A percentile compares a stretch with the other conserved stretches of the same genome.
phyloP scores from a whole-genome alignment of 345 rosid genomes.

The Lepidium aucheri region DNA sequence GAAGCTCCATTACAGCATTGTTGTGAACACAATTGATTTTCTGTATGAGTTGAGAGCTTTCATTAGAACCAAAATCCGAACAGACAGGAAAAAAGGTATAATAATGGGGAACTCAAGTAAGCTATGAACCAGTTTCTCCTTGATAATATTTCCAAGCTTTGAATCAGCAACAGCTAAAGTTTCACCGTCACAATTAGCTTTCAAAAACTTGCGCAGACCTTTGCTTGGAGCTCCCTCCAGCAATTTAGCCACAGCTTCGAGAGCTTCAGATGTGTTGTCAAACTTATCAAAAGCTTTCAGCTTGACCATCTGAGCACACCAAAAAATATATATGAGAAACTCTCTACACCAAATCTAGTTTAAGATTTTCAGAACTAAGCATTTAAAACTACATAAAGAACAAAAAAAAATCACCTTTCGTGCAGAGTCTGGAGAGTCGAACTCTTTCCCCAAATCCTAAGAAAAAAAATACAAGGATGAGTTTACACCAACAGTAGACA shows the following conservation, averaged over 20 bases:
- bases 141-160: slow-evolving; percentile 81
- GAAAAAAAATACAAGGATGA: background rate
- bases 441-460: slow-evolving; percentile 60
- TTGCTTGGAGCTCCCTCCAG: slow-evolving; percentile 62
- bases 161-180: slow-evolving; percentile 67
- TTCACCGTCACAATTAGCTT: slow-evolving; percentile 60
- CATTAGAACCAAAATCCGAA: background rate
- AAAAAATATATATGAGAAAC: background rate
- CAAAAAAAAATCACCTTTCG: slow-evolving; percentile 39
- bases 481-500: background rate
- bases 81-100: background rate
- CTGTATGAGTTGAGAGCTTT: slow-evolving; percentile 23
- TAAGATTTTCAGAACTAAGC: background rate
- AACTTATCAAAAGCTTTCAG: slow-evolving; percentile 66
- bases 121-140: slow-evolving; percentile 65
- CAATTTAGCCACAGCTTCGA: slow-evolving; percentile 60
- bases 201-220: slow-evolving; percentile 62
- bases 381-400: background rate
- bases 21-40: slow-evolving; percentile 82
- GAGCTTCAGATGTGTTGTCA: slow-evolving; percentile 69
- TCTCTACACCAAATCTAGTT: background rate
- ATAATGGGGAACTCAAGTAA: background rate
- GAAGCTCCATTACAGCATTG: slow-evolving; percentile 75
- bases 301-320: slow-evolving; percentile 49
- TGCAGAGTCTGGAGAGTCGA: slow-evolving; percentile 44